Conservation (phyloP, 345 rosid species). For the Eucalyptus curtisii region DNA sequence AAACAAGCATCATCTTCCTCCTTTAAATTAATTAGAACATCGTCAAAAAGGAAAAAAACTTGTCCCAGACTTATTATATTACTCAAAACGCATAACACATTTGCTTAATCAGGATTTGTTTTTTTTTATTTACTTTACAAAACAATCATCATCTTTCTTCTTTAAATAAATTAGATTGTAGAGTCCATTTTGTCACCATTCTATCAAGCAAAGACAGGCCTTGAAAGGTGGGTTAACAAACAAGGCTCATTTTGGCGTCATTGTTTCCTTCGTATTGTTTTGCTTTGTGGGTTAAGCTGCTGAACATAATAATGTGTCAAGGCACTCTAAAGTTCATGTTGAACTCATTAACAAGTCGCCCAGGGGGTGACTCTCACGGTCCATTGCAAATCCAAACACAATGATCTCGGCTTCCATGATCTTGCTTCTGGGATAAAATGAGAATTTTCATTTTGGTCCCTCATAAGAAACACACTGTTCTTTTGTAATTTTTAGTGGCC, state of each 20-base stretch:
- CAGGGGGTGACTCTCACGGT: not conserved
- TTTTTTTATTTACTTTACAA: no score
- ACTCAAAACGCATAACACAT: no score
- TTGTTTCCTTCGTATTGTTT: not conserved
- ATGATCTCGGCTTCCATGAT: not conserved
- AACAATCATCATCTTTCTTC: no score
- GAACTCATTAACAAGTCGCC: not conserved
- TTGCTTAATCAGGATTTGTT: no score
- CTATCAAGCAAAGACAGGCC: not conserved
- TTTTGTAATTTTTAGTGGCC: not conserved
- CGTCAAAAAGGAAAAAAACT: no score
- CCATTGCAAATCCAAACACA: not conserved
- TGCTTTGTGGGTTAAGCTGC: not conserved
- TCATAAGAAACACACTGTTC: not conserved
- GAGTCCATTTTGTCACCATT: not conserved
- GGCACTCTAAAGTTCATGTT: not conserved
- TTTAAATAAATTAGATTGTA: not conserved
- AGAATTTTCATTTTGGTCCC: not conserved
- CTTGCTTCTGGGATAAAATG: not conserved
- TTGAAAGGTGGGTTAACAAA: not conserved
- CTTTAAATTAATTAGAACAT: no score
- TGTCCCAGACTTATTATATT: no score
- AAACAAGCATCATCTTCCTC: not conserved
- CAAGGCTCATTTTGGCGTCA: not conserved
- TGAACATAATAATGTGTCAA: not conserved